Evolutionary conservation across 2,329 filamentous ascomycete genomes (phyloP).

Genomic region (Penicillium sp.): DNA sequence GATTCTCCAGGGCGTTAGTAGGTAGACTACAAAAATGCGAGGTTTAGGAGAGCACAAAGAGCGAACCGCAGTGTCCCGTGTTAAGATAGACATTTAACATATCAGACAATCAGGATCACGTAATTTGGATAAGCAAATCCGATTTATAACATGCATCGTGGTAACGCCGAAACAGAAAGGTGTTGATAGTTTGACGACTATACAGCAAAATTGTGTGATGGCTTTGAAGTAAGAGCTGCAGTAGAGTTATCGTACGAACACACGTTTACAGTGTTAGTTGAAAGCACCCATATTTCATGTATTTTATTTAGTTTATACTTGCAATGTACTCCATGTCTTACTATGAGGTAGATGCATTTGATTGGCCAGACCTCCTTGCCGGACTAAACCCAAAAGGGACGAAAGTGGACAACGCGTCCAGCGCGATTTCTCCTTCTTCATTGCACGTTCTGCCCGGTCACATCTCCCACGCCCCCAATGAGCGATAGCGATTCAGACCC

Average conservation of each 20-base stretch:
- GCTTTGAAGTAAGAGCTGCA: not conserved
- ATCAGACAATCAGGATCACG: not conserved
- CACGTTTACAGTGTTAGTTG: not conserved
- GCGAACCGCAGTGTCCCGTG: not conserved
- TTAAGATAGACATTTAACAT: too few species aligned
- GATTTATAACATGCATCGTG: not conserved
- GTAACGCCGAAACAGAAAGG: not conserved
- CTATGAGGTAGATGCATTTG: not conserved
- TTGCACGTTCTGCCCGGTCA: constrained; percentile 1
- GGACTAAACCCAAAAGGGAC: constrained; percentile 29
- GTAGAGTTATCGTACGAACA: too few species aligned
- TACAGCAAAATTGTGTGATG: too few species aligned
- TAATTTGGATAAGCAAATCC: too few species aligned
- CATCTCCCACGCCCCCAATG: constrained; percentile 2
- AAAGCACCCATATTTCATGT: too few species aligned
- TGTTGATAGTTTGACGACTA: not conserved
- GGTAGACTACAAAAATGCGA: not conserved
- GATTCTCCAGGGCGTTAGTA: not conserved
- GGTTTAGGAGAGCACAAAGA: not conserved
- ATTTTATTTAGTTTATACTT: not conserved
- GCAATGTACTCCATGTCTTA: not conserved
- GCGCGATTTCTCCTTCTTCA: constrained; percentile 24
- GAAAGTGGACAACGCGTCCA: constrained; percentile 38
- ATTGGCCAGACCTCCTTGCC: constrained; percentile 16
- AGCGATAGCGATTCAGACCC: constrained; percentile 19